Base-by-base conservation (phyloP, 2,329 filamentous ascomycete species). In the Helotiales sp. region DNA sequence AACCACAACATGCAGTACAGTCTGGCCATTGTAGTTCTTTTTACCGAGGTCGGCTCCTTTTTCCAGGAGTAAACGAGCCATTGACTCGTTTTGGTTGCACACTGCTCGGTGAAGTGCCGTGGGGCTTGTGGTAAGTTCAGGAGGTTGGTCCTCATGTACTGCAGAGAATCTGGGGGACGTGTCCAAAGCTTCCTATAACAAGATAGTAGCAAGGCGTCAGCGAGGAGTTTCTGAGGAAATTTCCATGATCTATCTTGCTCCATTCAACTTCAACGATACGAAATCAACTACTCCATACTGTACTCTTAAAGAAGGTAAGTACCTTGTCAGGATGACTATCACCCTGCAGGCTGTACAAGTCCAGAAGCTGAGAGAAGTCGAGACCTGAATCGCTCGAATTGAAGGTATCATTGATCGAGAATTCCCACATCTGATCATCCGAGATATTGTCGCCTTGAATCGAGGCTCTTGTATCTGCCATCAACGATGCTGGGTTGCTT, bases 21-120 rank as follows among this genome's bases (percentile, higher is more conserved):
- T 52, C 8, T 22, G 47, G 1, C 60, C 60, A 10, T 45, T 28
- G 17, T 32, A n/a, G 37, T 54, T 47, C 32, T 37, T 24, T 7
- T 22, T 47, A 13, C 22, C 45, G 22, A 62, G 24, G 5, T 62
- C 47, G 3, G 47, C 60, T 22, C 47, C 30, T 37, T 54, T 24
- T 6, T 62, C 60, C 15, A 62, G 20, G 6, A 62, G 47, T 11
- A 62, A 47, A 11, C 60, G 60, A 20, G 37, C 47, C 60, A 55
- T 55, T 3, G 50, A 55, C 24, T 55, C 50, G 10, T 55, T 55
- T 11, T 55, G 30, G n/a, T 55, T 55, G 6, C 24, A 32, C 6
- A 55, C 50, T 55, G 50, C 50, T 4, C 26, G 24, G 26, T 55
- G 50, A 11, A 55, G 50, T 6, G 50, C 50, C 4, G 24, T 17